Conservation (phyloP, 148 eudicot genomes). For the Amaranthus palmeri region DNA sequence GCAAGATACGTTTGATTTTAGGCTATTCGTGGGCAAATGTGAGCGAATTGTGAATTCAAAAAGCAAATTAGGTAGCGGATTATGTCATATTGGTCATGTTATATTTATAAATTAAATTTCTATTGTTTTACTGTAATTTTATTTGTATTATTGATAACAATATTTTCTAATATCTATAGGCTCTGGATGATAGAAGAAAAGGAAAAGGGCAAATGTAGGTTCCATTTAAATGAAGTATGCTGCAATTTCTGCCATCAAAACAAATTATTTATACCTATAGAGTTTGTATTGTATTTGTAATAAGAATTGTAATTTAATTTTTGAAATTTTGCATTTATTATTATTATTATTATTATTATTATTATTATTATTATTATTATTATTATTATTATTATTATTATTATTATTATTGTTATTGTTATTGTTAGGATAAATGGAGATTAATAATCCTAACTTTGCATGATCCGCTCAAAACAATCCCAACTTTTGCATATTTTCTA, state of each 20-base stretch:
- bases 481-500: no score
- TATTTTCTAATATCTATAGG: conserved; percentile 33
- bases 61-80: no score
- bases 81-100: background rate
- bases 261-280: background rate
- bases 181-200: conserved; percentile 65
- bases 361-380: no score
- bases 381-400: no score
- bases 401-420: no score
- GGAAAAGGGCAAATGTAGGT: conserved; percentile 35
- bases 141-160: background rate
- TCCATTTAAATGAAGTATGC: background rate
- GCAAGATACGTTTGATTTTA: no score
- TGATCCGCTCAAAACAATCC: no score
- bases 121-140: background rate
- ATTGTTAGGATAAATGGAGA: no score
- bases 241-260: background rate
- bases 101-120: background rate
- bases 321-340: background rate
- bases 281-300: background rate
- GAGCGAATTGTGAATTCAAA: no score
- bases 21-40: no score
- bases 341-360: no score
- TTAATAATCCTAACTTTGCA: no score
- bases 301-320: background rate